A percentile compares a stretch with the other conserved stretches of the same genome.
phyloP scores from a whole-genome alignment of 805 yeast genomes.

The Brettanomyces sp. region DNA sequence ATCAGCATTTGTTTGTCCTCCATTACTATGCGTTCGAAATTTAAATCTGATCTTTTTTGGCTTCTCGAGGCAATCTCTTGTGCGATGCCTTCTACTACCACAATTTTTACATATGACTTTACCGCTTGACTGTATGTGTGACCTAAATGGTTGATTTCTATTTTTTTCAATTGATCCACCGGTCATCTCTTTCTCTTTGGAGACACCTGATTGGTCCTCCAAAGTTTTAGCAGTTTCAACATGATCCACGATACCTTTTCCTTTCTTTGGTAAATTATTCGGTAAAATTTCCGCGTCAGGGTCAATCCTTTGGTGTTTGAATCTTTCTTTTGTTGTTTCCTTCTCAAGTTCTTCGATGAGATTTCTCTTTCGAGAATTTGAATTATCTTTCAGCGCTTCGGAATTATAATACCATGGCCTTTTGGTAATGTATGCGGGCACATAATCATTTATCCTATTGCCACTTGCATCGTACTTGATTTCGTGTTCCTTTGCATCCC shows the following conservation, averaged over 20 bases:
- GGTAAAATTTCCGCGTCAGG: constrained; percentile 28
- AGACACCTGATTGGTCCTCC: constrained; percentile 3
- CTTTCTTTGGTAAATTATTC: constrained; percentile 44
- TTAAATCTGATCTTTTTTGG: constrained; percentile 35
- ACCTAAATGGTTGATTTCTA: too few relatives aligned
- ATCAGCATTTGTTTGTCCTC: constrained; percentile 4
- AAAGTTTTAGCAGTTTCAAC: constrained; percentile 10
- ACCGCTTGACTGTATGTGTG: neutral
- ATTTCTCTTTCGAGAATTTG: constrained; percentile 20
- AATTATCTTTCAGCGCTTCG: constrained; percentile 16
- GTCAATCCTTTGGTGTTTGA: constrained; percentile 48
- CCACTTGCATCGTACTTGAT: constrained; percentile 25
- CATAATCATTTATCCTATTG: constrained; percentile 13
- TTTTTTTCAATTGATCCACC: neutral
- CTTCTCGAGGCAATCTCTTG: constrained; percentile 49
- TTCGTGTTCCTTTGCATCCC: neutral
- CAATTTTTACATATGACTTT: constrained; percentile 42
- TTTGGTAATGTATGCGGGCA: constrained; percentile 30
- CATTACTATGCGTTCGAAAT: constrained; percentile 17
- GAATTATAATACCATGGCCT: constrained; percentile 32
- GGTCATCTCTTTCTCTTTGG: constrained; percentile 2
- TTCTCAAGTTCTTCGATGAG: constrained; percentile 15
- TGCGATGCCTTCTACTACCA: constrained; percentile 41
- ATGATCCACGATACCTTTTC: constrained; percentile 48
- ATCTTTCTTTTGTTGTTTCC: constrained; percentile 30